phyloP scores from a whole-genome alignment of 352 stramenopile species.

The Elongisporangium prolatum region DNA sequence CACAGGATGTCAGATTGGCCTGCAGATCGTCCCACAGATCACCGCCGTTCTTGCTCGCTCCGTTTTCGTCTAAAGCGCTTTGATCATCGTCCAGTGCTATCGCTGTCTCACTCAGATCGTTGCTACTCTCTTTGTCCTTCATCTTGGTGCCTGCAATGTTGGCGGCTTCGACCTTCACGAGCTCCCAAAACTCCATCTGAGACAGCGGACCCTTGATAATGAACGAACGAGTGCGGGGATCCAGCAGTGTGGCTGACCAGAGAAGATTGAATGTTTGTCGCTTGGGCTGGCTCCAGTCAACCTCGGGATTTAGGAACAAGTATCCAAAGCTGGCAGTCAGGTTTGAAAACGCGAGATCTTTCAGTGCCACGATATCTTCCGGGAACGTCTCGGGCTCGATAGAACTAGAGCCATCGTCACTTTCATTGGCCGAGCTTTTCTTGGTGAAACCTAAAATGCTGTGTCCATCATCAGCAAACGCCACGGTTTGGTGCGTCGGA shows the following conservation, averaged over 20 bases:
- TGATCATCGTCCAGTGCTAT: slow-evolving; percentile 35
- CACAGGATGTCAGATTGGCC: slow-evolving; percentile 62
- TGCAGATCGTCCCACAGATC: slow-evolving; percentile 78
- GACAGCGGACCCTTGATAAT: slow-evolving; percentile 68
- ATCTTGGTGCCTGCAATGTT: slow-evolving; percentile 46
- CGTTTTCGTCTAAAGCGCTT: slow-evolving; percentile 16
- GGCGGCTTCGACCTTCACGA: slow-evolving; percentile 56
- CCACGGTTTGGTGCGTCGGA: not conserved
- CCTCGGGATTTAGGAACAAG: slow-evolving; percentile 40
- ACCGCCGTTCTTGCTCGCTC: slow-evolving; percentile 14
- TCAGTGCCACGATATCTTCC: slow-evolving; percentile 63
- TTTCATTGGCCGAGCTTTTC: slow-evolving; percentile 4
- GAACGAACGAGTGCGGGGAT: slow-evolving; percentile 68
- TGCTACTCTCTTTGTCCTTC: slow-evolving; percentile 45
- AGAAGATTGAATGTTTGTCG: slow-evolving; percentile 57
- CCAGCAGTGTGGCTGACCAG: slow-evolving; percentile 65
- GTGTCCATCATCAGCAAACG: not conserved
- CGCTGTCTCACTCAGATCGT: slow-evolving; percentile 27
- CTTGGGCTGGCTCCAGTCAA: slow-evolving; percentile 34
- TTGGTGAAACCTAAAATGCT: slow-evolving; percentile 4
- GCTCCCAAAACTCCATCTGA: slow-evolving; percentile 58
- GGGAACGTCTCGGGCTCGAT: slow-evolving; percentile 28
- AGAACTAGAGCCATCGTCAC: slow-evolving; percentile 2
- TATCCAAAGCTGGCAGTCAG: slow-evolving; percentile 54
- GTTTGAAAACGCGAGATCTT: slow-evolving; percentile 44